phyloP scores from a whole-genome alignment of 352 stramenopile genomes.

The Peronospora belbahrii region DNA sequence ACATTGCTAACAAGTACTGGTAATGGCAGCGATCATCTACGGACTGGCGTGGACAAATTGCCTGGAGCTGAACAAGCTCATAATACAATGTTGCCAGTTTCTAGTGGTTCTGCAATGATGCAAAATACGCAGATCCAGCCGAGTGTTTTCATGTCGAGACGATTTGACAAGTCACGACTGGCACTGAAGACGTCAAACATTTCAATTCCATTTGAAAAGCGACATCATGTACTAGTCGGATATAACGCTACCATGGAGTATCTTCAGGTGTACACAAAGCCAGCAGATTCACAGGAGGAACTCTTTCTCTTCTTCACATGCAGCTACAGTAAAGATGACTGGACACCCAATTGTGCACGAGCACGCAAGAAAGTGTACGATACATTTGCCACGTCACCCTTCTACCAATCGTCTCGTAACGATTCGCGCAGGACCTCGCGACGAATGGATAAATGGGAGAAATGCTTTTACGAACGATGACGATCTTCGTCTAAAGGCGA shows the following conservation, averaged over 20 bases:
- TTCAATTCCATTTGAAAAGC: constrained; percentile 27
- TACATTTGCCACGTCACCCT: constrained; percentile 47
- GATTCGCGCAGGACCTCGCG: constrained; percentile 41
- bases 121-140: background rate
- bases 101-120: background rate
- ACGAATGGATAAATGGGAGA: constrained; percentile 43
- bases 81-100: background rate
- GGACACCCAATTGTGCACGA: constrained; percentile 35
- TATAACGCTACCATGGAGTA: constrained; percentile 47
- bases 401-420: constrained; percentile 47
- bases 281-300: constrained; percentile 19
- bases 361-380: constrained; percentile 45
- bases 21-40: constrained; percentile 7
- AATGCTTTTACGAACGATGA: constrained; percentile 54
- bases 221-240: constrained; percentile 37
- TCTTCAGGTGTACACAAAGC: constrained; percentile 34
- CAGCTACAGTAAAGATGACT: constrained; percentile 47
- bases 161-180: constrained; percentile 25
- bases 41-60: constrained; percentile 21
- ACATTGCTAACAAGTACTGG: background rate
- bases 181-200: constrained; percentile 7
- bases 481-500: constrained; percentile 51
- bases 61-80: background rate
- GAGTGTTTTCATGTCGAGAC: constrained; percentile 8
- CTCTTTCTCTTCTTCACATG: constrained; percentile 71